Evolutionary conservation across 768 basidiomycete genomes (phyloP), one percentile per base, ranked within the genome.

Genomic region (Boletus patriciae): DNA sequence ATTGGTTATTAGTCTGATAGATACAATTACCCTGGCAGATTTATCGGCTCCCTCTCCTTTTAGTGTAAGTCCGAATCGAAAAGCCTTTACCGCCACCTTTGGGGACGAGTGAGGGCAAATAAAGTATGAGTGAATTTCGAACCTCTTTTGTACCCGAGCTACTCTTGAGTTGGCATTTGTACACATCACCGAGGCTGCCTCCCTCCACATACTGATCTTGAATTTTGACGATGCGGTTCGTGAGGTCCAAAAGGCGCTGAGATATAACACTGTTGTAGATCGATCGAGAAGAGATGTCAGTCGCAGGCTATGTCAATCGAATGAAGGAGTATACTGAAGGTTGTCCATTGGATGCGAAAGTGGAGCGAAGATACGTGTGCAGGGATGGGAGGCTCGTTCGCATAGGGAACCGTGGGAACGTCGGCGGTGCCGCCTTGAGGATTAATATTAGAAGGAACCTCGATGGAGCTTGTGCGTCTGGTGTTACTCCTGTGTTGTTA

Each of bases 81-180:
- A 52, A 4, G 59, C 62, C 37, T 64, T 64, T 11, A 64, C 63
- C 19, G 63, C 63, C 21, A 64, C 63, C 63, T 57, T 31, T 54
- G 25, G 16, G 19, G 21, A 42, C 19, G 27, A 31, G 31, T 41
- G 16, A 44, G n/a, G 33, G 16, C 11, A 29, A 21, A 36, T 8
- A 13, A 19, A n/a, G 8, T 23, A 11, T 15, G 40, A 43, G 8
- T 12, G 12, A 31, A 12, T n/a, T 33, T 23, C 51, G 25, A 21
- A 57, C 51, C 52, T 54, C 52, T 21, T 1, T 29, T n/a, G 38
- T 43, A 25, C 40, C 40, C 40, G 45, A 53, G 25, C 27, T 31
- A 42, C 19, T 11, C 18, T 42, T 31, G 52, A 54, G 37, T 7
- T 36, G 38, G 34, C 61, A 57, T 33, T 33, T 62, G 21, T 62